These are phyloP conservation scores for Hsuehochloa calcarea DNA, from an alignment of 176 grass and related monocot species.

Conservation along the genomic window DNA sequence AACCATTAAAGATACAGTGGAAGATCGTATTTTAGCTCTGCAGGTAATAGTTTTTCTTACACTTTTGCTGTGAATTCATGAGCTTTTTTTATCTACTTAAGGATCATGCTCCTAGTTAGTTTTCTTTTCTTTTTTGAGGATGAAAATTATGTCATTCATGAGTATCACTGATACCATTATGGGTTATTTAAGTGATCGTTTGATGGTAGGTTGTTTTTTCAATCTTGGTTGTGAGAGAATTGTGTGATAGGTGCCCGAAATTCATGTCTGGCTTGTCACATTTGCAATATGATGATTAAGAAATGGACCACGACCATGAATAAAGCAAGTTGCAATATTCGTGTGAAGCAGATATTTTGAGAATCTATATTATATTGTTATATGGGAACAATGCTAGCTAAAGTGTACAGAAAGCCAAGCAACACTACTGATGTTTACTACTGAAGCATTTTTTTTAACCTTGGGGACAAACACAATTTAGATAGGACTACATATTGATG, in stretches of 20 bases:
- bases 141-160: not conserved
- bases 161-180: slow-evolving; percentile 4
- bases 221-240: not conserved
- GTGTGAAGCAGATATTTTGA: not conserved
- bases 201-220: not conserved
- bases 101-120: not conserved
- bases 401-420: not conserved
- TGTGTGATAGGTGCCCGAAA: not conserved
- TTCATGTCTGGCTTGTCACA: not conserved
- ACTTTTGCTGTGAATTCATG: not conserved
- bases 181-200: not conserved
- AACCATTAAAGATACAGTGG: slow-evolving; percentile 77
- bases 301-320: slow-evolving; percentile 1
- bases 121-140: not conserved
- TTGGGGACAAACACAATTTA: not conserved
- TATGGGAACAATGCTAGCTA: not conserved
- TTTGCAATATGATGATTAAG: not conserved
- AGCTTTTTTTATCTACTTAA: not conserved
- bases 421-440: not conserved
- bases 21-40: slow-evolving; percentile 91
- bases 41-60: slow-evolving; percentile 50
- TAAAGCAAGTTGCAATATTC: not conserved
- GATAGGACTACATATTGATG: not conserved
- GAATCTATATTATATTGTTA: not conserved
- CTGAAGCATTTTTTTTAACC: not conserved